phyloP scores from a whole-genome alignment of 768 basidiomycete genomes.

The Termitomyces sp. region DNA sequence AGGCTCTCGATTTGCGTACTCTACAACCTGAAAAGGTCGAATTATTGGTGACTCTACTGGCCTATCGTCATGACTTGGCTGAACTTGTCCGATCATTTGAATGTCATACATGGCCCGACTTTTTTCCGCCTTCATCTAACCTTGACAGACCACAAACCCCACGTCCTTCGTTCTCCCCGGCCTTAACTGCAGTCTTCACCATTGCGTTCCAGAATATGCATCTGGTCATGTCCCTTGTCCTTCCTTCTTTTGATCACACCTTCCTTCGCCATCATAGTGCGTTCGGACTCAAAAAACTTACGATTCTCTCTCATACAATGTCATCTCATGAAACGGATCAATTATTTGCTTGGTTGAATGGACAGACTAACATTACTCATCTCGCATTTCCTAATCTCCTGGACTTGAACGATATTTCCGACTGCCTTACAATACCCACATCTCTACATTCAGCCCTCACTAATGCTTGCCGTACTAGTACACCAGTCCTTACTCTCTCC shows the following conservation, averaged over 20 bases:
- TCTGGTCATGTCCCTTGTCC: constrained; percentile 32
- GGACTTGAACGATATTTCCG: constrained; percentile 13
- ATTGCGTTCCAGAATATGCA: constrained; percentile 42
- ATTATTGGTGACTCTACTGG: constrained; percentile 30
- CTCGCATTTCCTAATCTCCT: constrained; percentile 36
- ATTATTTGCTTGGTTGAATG: constrained; percentile 37
- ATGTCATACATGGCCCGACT: constrained; percentile 39
- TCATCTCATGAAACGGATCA: constrained; percentile 25
- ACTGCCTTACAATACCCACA: constrained; percentile 2
- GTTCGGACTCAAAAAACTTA: constrained; percentile 35
- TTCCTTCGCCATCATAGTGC: constrained; percentile 38
- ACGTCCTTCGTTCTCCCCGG: constrained; percentile 13
- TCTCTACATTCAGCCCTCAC: constrained; percentile 1
- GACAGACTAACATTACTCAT: constrained; percentile 34
- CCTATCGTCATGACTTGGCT: constrained; percentile 33
- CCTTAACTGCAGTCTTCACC: constrained; percentile 37
- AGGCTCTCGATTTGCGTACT: constrained; percentile 26
- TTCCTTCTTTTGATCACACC: constrained; percentile 37
- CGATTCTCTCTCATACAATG: constrained; percentile 29
- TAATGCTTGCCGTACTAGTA: constrained; percentile 3
- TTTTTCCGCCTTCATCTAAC: constrained; percentile 21
- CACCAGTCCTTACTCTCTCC: constrained; percentile 6
- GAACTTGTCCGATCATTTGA: constrained; percentile 34
- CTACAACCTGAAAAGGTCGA: constrained; percentile 26
- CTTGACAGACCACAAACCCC: neutral